phyloP scores from a whole-genome alignment of 1,139 yeast species.

The Arxiozyma slooffiae region DNA sequence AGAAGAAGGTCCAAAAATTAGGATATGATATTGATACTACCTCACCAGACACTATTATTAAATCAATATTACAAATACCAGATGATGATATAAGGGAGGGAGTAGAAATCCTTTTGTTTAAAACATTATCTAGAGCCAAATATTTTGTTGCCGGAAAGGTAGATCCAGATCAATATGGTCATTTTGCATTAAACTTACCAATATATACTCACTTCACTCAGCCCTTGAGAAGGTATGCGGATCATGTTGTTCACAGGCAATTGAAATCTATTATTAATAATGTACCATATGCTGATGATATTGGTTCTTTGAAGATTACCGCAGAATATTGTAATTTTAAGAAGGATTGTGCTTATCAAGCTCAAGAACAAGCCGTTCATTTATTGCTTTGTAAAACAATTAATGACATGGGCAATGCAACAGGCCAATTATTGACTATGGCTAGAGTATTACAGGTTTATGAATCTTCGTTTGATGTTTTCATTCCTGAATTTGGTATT shows the following conservation, averaged over 20 bases:
- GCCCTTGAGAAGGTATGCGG: slow-evolving; percentile 87
- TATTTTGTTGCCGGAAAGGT: slow-evolving; percentile 83
- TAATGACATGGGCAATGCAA: slow-evolving; percentile 61
- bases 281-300: slow-evolving; percentile 39
- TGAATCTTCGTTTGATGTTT: slow-evolving; percentile 91
- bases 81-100: slow-evolving; percentile 62
- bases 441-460: slow-evolving; percentile 88
- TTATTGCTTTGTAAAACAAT: slow-evolving; percentile 75
- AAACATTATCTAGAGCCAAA: slow-evolving; percentile 77
- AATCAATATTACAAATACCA: slow-evolving; percentile 55
- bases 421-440: slow-evolving; percentile 75
- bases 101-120: slow-evolving; percentile 68
- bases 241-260: slow-evolving; percentile 86
- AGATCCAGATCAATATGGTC: slow-evolving; percentile 69
- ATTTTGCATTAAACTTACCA: slow-evolving; percentile 74
- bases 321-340: slow-evolving; percentile 93
- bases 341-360: slow-evolving; percentile 85
- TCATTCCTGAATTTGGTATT: slow-evolving; percentile 89
- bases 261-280: slow-evolving; percentile 53
- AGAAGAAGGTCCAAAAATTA: slow-evolving; percentile 43
- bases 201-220: slow-evolving; percentile 89
- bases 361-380: slow-evolving; percentile 93
- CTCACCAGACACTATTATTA: slow-evolving; percentile 61
- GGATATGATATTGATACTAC: slow-evolving; percentile 68
- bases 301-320: slow-evolving; percentile 65